Evolutionary conservation across 805 yeast species (phyloP), one percentile per base, ranked within the genome.

Genomic region (Danielia oregonensis): DNA sequence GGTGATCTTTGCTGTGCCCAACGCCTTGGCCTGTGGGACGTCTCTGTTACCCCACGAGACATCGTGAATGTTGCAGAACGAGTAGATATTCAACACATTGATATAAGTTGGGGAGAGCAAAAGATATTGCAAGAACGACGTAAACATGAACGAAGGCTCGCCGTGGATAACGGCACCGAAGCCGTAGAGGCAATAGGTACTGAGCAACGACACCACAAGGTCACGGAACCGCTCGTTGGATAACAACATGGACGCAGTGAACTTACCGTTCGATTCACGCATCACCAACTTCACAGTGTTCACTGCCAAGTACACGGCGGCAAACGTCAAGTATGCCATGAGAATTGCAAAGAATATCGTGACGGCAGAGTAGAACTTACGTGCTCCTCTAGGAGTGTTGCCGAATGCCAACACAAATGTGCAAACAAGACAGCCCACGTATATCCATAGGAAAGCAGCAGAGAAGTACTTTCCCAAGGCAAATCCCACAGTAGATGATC

Each of bases 1-100:
- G 2, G 59, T 70, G 3, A 86, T 55, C 50, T 82, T 85, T 16
- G 95, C 96, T 29, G 82, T 79, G 40, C 97, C 97, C 49, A 93
- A 70, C 58, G 75, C 95, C 62, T 68, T 76, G 54, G 68, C 78
- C 32, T 48, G 49, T 8, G 77, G 78, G 32, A 81, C 86, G 30
- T 95, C 96, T 58, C 89, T 86, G 4, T 96, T 91, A 57, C 97
- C 97, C 97, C 97, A 91, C 5, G 96, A 85, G 30, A 91, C 80
- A 66, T 91, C 98, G 59, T 91, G 96, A 41, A 91, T 82, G 61
- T 91, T 91, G 68, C 97, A 89, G 58, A 91, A 89, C 2, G 97
- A 95, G 61, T 91, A 91, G 42, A 91, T 91, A 59, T 87, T 88
- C 54, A 91, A 68, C 34, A 89, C 91, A 52, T 91, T 89, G 61